Base-by-base conservation (phyloP, 208 protist genomes). In the Trypanosoma boissoni region DNA sequence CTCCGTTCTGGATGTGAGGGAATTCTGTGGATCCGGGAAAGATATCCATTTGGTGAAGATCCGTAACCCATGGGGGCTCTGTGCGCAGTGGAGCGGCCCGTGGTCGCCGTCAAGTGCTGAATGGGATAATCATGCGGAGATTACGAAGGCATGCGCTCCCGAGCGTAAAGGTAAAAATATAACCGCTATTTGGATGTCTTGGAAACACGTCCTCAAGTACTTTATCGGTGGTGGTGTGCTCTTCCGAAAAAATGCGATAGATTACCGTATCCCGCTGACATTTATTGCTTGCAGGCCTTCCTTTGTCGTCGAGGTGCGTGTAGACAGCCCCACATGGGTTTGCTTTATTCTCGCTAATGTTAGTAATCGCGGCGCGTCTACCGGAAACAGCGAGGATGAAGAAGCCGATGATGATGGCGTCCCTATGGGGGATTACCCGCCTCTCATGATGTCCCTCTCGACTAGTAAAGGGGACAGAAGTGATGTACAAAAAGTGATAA, bases 371-470 rank as follows among this genome's bases (percentile, higher is more conserved):
- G 59, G 63, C 32, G 41, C 83, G 49, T 52, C 60, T 43, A 16
- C 57, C 2, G 69, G 58, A 29, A 57, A 28, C 7, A 55, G 67
- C 0, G 55, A 62, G 5, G n/a, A n/a, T n/a, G 65, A 67, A 9
- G 72, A 82, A 24, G 48, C 54, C 7, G 73, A 68, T 21, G 58
- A 76, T 28, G 58, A 36, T 0, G 69, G 71, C 44, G 52, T 54
- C 24, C 51, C 58, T 58, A 71, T 66, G 39, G 54, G 51, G 37
- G 76, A 90, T 37, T 94, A 94, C 74, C 83, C 80, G 23, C 81
- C 87, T 9, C 50, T 94, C 42, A 94, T 94, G 87, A 58, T 94
- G 28, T 91, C 83, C 29, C 71, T 94, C 28, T 67, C 73, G 16
- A 64, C 63, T 14, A 58, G 61, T 44, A 57, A 68, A 23, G 66